These are phyloP conservation scores for Thalassiosira livingstoniorum DNA, from an alignment of 352 stramenopile species.

Conservation along the genomic window DNA sequence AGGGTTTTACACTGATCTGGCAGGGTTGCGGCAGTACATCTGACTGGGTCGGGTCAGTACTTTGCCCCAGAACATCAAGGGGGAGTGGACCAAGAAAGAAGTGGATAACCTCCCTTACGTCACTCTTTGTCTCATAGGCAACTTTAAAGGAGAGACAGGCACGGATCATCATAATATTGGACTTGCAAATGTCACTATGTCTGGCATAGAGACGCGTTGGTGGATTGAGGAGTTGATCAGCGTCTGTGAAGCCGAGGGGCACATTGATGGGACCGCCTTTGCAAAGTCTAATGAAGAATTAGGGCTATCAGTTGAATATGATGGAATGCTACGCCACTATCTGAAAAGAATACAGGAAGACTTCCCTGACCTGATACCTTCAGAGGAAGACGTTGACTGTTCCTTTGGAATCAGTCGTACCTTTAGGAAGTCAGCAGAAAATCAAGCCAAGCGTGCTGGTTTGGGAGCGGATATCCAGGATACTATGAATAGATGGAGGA, in stretches of 20 bases:
- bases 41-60: neutral
- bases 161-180: constrained; percentile 25
- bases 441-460: too few species aligned
- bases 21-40: constrained; percentile 8
- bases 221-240: constrained; percentile 40
- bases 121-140: constrained; percentile 15
- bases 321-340: constrained; percentile 21
- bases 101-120: constrained; percentile 15
- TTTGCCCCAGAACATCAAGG: constrained; percentile 16
- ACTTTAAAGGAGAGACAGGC: constrained; percentile 46
- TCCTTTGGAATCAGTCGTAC: too few species aligned
- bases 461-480: too few species aligned
- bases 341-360: constrained; percentile 26
- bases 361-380: neutral
- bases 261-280: constrained; percentile 23
- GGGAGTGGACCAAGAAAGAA: constrained; percentile 11
- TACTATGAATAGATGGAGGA: too few species aligned
- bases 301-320: constrained; percentile 1
- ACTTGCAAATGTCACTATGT: constrained; percentile 24
- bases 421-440: too few species aligned
- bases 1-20: constrained; percentile 36
- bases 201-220: constrained; percentile 34
- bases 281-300: constrained; percentile 8
- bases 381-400: constrained; percentile 1
- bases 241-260: constrained; percentile 23